phyloP scores from a whole-genome alignment of 139 green algal genomes.

The Penium margaritaceum region DNA sequence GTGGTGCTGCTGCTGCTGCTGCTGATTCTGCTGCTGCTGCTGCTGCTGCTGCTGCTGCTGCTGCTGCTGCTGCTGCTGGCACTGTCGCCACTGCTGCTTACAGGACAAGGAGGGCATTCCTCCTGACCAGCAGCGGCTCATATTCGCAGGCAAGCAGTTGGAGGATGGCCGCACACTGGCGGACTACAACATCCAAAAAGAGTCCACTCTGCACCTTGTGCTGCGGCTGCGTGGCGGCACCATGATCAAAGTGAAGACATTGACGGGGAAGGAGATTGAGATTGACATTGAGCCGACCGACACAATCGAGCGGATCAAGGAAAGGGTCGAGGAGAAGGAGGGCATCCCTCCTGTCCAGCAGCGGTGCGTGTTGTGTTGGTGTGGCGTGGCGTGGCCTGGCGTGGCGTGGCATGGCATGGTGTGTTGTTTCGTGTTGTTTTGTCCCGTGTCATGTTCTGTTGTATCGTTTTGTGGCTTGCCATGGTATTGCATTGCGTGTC shows the following conservation, averaged over 20 bases:
- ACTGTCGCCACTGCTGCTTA: too few species aligned
- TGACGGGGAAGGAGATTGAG: constrained; percentile 99
- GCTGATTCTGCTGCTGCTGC: too few species aligned
- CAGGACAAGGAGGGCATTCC: constrained; percentile 53
- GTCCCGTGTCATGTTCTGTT: too few species aligned
- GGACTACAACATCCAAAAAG: constrained; percentile 60
- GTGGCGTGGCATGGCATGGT: too few species aligned
- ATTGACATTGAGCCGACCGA: constrained; percentile 98
- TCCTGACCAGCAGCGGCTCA: constrained; percentile 55
- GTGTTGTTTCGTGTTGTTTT: too few species aligned
- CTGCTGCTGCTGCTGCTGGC: too few species aligned
- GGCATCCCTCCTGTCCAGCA: constrained; percentile 98
- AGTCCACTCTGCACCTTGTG: constrained; percentile 57
- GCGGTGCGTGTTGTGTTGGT: too few species aligned
- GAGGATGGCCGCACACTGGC: constrained; percentile 54
- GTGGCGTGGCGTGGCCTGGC: too few species aligned
- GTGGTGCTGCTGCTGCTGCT: too few species aligned
- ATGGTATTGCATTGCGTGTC: neutral
- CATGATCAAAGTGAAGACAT: constrained; percentile 80
- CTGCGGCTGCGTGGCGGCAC: constrained; percentile 53
- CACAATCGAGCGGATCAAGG: constrained; percentile 96
- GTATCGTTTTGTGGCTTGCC: too few species aligned
- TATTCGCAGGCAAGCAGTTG: constrained; percentile 58
- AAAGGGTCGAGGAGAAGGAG: constrained; percentile 98
- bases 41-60: too few species aligned